Evolutionary conservation across 2,329 filamentous ascomycete species (phyloP), one percentile per base, ranked within the genome.

Genomic region (Xylariaceae sp.): DNA sequence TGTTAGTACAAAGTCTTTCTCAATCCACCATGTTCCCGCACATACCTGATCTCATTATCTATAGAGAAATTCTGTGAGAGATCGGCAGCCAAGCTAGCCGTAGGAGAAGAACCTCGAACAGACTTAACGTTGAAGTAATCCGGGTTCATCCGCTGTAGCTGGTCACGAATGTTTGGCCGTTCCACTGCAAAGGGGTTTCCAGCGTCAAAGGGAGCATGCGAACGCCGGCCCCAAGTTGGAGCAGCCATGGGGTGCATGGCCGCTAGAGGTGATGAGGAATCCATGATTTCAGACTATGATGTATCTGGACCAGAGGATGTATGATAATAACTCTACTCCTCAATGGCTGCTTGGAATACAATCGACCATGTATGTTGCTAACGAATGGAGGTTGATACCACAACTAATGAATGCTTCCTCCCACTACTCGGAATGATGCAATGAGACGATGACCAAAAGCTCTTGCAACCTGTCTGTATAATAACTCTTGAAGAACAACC

Each of bases 51-150:
- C 50, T 84, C 80, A 57, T 75, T 91, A 74, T 97, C 92, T 71
- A 97, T 89, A 70, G 93, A 89, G 72, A 97, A 96, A 78, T 97
- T 99, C 71, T 96, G 92, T 53, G 92, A 97, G 65, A 97, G 81
- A 75, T 99, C 94, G 58, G 92, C 92, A 35, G 92, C 93, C 64
- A 99, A 78, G 68, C 91, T 96, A 46, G 91, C 86, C 29, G 92
- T 92, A 5, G 94, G 94, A 51, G 94, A 99, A 16, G 92, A 96
- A 42, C 91, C 91, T 63, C 85, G 85, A 66, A 91, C 79, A 46
- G 88, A 82, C 70, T 90, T 92, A 65, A 89, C 74, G 66, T 81
- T 86, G 77, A 97, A 96, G 77, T 94, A 96, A 73, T 96, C 92
- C 29, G 80, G 72, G 33, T 76, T 77, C 37, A 80, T 75, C 58